phyloP scores from a whole-genome alignment of 345 rosid genomes.

The Abelmoschus esculentus region DNA sequence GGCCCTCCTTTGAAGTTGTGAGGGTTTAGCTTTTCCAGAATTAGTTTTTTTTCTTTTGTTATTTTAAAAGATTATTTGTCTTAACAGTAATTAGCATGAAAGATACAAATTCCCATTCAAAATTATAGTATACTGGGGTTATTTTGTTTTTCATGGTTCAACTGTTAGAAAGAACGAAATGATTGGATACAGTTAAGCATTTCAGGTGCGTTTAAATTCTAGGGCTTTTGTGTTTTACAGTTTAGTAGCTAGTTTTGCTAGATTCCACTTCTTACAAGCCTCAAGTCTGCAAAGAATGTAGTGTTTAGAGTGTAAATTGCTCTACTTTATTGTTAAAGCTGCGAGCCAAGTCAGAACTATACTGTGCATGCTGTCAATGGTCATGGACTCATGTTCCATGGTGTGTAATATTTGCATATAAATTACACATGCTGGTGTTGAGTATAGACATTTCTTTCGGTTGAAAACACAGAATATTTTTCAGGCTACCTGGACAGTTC shows the following conservation, averaged over 20 bases:
- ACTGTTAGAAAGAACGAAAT: not conserved
- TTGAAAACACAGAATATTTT: not conserved
- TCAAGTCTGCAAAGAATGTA: not conserved
- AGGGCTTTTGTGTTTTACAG: not conserved
- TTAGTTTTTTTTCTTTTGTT: too few species aligned
- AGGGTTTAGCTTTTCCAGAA: not conserved
- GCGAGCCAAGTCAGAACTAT: not conserved
- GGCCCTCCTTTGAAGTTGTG: not conserved
- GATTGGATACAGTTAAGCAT: not conserved
- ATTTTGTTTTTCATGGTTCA: not conserved
- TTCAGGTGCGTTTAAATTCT: not conserved
- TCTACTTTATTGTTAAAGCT: not conserved
- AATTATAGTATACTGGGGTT: not conserved
- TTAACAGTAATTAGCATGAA: not conserved
- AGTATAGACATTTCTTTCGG: not conserved
- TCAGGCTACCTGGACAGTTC: not conserved
- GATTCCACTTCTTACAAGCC: not conserved
- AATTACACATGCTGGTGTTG: not conserved
- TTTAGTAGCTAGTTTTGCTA: not conserved
- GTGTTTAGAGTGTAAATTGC: not conserved
- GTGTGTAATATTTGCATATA: not conserved
- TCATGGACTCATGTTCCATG: not conserved
- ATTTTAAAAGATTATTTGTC: too few species aligned
- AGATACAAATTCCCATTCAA: not conserved
- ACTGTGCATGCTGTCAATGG: not conserved